Evolutionary conservation across 768 basidiomycete genomes (phyloP).

Genomic region (Astraeus odoratus): DNA sequence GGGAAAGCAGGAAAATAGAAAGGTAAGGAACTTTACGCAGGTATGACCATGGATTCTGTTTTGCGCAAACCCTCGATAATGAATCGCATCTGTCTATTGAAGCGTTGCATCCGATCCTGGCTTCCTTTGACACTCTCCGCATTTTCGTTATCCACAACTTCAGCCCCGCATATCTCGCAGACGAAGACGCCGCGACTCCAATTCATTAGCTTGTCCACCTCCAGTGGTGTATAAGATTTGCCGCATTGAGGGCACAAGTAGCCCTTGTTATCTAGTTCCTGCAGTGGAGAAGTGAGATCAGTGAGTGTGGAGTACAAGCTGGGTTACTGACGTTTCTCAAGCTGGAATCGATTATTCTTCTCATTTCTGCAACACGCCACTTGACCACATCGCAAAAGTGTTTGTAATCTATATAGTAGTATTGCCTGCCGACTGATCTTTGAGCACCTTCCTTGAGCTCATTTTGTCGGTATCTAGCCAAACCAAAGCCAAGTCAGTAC

Average conservation of each 20-base stretch:
- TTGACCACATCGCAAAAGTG: conserved; percentile 97
- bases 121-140: conserved; percentile 77
- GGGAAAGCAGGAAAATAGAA: not conserved
- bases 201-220: conserved; percentile 81
- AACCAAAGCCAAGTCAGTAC: conserved; percentile 1
- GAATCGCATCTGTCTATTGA: conserved; percentile 86
- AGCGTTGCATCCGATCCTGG: conserved; percentile 93
- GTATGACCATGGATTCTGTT: conserved; percentile 82
- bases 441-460: conserved; percentile 87
- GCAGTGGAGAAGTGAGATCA: conserved; percentile 1
- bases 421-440: conserved; percentile 81
- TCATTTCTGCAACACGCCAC: conserved; percentile 93
- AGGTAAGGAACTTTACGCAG: conserved; percentile 50
- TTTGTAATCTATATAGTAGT: conserved; percentile 96
- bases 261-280: conserved; percentile 98
- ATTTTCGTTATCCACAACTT: conserved; percentile 88
- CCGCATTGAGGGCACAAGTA: conserved; percentile 91
- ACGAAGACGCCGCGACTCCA: conserved; percentile 55
- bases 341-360: conserved; percentile 80
- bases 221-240: conserved; percentile 77
- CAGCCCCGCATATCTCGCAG: conserved; percentile 84
- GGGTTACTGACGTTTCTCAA: conserved; percentile 68
- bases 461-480: conserved; percentile 74
- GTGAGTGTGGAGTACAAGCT: not conserved
- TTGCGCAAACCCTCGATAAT: conserved; percentile 83